Percentiles rank a stretch among this genome's conserved stretches.
phyloP scores from a whole-genome alignment of 441 rosid genomes.

The Pelargonium cotyledonis region DNA sequence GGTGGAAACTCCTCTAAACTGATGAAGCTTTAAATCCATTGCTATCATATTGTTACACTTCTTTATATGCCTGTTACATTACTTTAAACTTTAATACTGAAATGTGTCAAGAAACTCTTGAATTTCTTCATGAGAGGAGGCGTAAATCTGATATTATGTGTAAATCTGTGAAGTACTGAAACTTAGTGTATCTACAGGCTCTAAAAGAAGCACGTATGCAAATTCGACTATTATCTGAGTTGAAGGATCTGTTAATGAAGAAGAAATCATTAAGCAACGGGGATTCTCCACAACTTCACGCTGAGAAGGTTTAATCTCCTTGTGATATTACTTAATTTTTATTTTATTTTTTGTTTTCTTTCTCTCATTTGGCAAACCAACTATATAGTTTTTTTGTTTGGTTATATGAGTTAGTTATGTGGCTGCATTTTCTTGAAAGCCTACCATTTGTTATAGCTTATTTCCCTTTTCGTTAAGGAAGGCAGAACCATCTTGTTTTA shows the following conservation, averaged over 20 bases:
- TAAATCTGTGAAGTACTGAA: slow-evolving; percentile 8
- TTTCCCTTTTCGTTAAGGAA: too few species aligned
- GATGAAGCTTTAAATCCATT: too few species aligned
- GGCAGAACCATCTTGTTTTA: too few species aligned
- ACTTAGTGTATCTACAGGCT: slow-evolving; percentile 38
- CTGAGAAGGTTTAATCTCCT: slow-evolving; percentile 51
- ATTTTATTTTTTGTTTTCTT: not conserved
- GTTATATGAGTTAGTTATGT: too few species aligned
- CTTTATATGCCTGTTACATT: too few species aligned
- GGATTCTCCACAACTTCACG: slow-evolving; percentile 53
- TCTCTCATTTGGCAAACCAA: not conserved
- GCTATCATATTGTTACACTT: too few species aligned
- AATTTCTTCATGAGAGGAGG: not conserved
- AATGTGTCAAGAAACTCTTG: not conserved
- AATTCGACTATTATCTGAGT: slow-evolving; percentile 49
- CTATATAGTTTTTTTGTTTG: too few species aligned
- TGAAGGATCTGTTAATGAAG: slow-evolving; percentile 65
- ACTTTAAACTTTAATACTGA: too few species aligned
- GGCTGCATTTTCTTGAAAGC: too few species aligned
- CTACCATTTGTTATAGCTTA: too few species aligned
- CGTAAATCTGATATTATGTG: not conserved
- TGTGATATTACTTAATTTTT: not conserved
- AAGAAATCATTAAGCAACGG: slow-evolving; percentile 61
- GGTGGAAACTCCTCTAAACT: not conserved
- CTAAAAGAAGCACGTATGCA: slow-evolving; percentile 54